Conservation (phyloP, 1,139 yeast species). For the Magnusiomyces paraingens region DNA sequence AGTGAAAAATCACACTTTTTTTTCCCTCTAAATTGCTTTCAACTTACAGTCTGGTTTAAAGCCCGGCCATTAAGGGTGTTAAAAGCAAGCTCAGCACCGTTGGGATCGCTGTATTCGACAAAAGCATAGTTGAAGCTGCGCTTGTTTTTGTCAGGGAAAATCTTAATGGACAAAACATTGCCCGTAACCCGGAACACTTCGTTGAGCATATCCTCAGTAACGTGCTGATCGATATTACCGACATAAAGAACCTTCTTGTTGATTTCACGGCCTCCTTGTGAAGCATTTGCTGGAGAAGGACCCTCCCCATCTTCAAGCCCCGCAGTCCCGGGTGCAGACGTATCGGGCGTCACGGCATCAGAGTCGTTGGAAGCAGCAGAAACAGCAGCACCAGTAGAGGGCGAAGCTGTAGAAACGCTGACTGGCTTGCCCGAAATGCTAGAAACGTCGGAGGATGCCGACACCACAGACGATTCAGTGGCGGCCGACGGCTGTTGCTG, state of each 20-base stretch:
- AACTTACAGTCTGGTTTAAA: constrained; percentile 28
- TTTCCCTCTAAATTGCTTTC: constrained; percentile 24
- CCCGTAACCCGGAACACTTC: constrained; percentile 62
- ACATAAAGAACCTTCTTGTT: constrained; percentile 69
- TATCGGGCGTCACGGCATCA: not conserved
- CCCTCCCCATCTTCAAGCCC: not conserved
- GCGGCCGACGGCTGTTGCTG: not conserved
- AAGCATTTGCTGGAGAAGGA: constrained; percentile 55
- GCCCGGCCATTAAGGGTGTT: constrained; percentile 51
- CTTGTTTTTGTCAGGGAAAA: constrained; percentile 63
- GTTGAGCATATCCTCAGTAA: constrained; percentile 54
- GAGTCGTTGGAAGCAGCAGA: constrained; percentile 1
- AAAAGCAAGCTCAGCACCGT: constrained; percentile 58
- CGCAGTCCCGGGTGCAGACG: constrained; percentile 11
- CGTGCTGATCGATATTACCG: constrained; percentile 62
- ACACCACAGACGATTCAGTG: not conserved
- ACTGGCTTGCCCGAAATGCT: not conserved
- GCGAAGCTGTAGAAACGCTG: not conserved
- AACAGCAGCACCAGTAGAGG: not conserved
- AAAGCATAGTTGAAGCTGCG: constrained; percentile 76
- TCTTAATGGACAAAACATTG: constrained; percentile 40
- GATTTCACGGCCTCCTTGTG: constrained; percentile 75
- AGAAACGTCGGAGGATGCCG: not conserved
- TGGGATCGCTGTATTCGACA: constrained; percentile 59
- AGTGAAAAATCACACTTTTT: not conserved